Percentiles rank a stretch among this genome's conserved stretches.
Evolutionary conservation across 2,329 filamentous ascomycete species (phyloP).

Genomic region (Aureobasidium vineae): DNA sequence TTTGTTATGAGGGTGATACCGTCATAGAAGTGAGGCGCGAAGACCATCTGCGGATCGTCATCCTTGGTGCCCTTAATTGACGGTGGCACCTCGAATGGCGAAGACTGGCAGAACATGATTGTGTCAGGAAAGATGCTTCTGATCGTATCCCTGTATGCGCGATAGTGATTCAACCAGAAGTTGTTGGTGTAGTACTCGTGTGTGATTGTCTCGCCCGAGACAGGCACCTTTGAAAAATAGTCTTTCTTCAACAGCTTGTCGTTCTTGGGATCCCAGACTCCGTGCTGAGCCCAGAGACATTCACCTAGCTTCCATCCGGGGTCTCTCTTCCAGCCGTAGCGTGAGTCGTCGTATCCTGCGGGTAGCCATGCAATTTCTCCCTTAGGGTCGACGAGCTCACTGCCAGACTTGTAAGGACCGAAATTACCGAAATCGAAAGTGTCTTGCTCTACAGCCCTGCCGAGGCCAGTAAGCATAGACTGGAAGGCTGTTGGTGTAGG

Average conservation of each 20-base stretch:
- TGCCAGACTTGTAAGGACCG: conserved; percentile 86
- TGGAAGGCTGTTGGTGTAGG: conserved; percentile 95
- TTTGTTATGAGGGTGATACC: conserved; percentile 96
- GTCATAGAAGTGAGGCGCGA: conserved; percentile 95
- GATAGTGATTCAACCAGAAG: conserved; percentile 86
- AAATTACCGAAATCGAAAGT: conserved; percentile 93
- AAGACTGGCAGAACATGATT: conserved; percentile 87
- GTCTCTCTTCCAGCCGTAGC: conserved; percentile 88
- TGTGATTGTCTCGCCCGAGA: conserved; percentile 69
- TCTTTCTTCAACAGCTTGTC: conserved; percentile 78
- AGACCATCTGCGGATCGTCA: conserved; percentile 86
- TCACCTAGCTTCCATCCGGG: conserved; percentile 88
- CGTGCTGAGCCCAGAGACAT: conserved; percentile 95
- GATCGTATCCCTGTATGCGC: conserved; percentile 71
- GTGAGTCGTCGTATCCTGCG: conserved; percentile 75
- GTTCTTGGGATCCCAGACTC: conserved; percentile 81
- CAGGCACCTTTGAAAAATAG: conserved; percentile 80
- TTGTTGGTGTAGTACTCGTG: conserved; percentile 86
- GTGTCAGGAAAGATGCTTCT: conserved; percentile 73
- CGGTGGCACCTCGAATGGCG: conserved; percentile 88
- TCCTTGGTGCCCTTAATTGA: conserved; percentile 81
- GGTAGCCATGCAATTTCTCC: conserved; percentile 84
- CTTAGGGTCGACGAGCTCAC: conserved; percentile 78
- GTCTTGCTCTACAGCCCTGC: conserved; percentile 82
- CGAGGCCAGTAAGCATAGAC: conserved; percentile 85